Evolutionary conservation across 2,329 filamentous ascomycete species (phyloP), one percentile per base, ranked within the genome.

Genomic region (Penicillium sp.): DNA sequence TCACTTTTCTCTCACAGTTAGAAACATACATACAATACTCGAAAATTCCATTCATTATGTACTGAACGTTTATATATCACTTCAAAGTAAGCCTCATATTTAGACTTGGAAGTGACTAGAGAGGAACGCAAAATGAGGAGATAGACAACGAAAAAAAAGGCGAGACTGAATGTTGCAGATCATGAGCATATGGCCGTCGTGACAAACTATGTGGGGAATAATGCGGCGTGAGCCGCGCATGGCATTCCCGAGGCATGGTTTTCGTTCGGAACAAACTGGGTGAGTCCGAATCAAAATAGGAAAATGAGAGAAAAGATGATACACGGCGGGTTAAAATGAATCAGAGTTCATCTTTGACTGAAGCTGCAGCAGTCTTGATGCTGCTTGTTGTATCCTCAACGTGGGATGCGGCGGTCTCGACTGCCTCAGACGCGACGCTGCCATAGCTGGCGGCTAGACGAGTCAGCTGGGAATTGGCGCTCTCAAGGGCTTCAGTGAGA

Each of bases 381-480:
- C 70, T 73, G 50, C 72, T 71, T 1, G 79, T 79, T 11, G 70
- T 71, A 58, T 79, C 75, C 54, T 77, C 78, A 3, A 77, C 77
- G 7, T 72, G 75, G 43, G 70, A 73, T 43, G 68, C 70, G 22
- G 75, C 76, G 28, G 72, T 74, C 30, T 71, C 70, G 2, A 68
- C 63, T 16, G 66, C 65, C 12, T 71, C 71, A 33, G 67, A 69
- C 1, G 68, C 74, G n/a, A 68, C 70, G 26, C 69, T 69, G 42
- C 62, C 63, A 8, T 68, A 71, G 35, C 63, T 65, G 10, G 67
- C 68, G 28, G 71, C 70, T 14, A 75, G 60, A 14, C 68, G 65
- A 17, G 65, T 65, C 38, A 75, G 61, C 38, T 64, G 68, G 16
- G 66, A 63, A 50, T 69, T 67, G 11, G 74, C 75, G 47, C 67